phyloP scores from a whole-genome alignment of 2,329 filamentous ascomycete genomes.

The Verticillium tricorpus region DNA sequence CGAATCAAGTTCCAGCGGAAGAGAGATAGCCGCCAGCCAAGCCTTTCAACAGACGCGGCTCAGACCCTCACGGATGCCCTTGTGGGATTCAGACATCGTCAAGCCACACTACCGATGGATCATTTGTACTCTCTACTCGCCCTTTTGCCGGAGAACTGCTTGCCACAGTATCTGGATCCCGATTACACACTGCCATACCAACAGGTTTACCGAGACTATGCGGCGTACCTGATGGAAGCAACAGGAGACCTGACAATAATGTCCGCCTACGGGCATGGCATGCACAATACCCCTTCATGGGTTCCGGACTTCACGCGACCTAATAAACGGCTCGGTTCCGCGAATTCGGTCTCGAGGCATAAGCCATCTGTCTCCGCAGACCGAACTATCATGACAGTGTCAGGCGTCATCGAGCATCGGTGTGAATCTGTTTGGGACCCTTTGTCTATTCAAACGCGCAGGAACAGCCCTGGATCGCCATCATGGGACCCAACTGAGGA shows the following conservation, averaged over 20 bases:
- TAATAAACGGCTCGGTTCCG: not conserved
- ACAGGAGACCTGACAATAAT: not conserved
- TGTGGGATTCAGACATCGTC: not conserved
- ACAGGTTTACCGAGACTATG: not conserved
- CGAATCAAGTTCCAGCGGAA: not conserved
- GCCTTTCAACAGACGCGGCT: not conserved
- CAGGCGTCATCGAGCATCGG: not conserved
- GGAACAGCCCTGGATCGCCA: too few species aligned
- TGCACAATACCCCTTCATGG: not conserved
- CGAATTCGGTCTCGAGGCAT: not conserved
- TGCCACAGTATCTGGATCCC: not conserved
- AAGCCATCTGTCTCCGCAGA: not conserved
- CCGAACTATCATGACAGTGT: not conserved
- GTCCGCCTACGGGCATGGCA: not conserved
- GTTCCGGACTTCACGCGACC: not conserved
- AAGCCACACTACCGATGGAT: conserved; percentile 16
- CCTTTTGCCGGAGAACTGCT: not conserved
- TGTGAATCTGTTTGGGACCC: not conserved
- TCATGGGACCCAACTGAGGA: too few species aligned
- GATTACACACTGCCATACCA: not conserved
- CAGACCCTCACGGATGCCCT: not conserved
- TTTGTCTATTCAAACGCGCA: too few species aligned
- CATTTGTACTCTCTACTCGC: conserved; percentile 18
- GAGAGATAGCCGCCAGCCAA: not conserved
- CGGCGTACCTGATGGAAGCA: not conserved